Evolutionary conservation across 305 asterid species (phyloP).

Genomic region (Striga hermonthica): DNA sequence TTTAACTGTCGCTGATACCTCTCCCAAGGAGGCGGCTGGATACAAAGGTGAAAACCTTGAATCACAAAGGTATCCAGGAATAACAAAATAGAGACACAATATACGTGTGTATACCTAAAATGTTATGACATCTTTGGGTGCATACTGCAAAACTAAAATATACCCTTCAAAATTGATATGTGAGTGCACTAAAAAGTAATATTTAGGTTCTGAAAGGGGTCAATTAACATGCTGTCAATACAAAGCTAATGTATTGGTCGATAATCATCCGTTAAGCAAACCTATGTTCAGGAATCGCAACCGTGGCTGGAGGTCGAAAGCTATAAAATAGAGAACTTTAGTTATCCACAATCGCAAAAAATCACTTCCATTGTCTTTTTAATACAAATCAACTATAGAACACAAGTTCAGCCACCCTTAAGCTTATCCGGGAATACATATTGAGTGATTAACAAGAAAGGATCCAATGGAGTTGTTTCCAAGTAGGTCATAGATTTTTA

Average conservation of each 20-base stretch:
- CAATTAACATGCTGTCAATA: too few relatives aligned
- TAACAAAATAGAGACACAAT: slow-evolving; percentile 2
- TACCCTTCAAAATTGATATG: neutral
- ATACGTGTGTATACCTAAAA: neutral
- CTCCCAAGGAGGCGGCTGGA: slow-evolving; percentile 95
- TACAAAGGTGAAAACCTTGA: slow-evolving; percentile 13
- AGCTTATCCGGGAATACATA: neutral
- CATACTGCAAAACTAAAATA: neutral
- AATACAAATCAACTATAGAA: too few relatives aligned
- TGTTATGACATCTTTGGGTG: neutral
- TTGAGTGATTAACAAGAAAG: neutral
- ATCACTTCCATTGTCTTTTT: too few relatives aligned
- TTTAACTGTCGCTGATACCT: slow-evolving; percentile 77
- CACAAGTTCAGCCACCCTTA: neutral
- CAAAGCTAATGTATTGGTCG: too few relatives aligned
- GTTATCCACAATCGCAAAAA: too few relatives aligned
- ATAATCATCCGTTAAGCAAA: too few relatives aligned
- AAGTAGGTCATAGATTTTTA: neutral
- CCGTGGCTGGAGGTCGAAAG: too few relatives aligned
- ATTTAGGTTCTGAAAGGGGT: too few relatives aligned
- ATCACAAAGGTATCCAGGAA: slow-evolving; percentile 12
- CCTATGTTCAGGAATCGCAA: too few relatives aligned
- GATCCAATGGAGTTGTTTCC: neutral
- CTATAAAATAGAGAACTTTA: too few relatives aligned
- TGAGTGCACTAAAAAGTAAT: too few relatives aligned